These are phyloP conservation scores for Aspergillus sp. DNA, from an alignment of 2,329 filamentous ascomycete species.

Conservation along the genomic window DNA sequence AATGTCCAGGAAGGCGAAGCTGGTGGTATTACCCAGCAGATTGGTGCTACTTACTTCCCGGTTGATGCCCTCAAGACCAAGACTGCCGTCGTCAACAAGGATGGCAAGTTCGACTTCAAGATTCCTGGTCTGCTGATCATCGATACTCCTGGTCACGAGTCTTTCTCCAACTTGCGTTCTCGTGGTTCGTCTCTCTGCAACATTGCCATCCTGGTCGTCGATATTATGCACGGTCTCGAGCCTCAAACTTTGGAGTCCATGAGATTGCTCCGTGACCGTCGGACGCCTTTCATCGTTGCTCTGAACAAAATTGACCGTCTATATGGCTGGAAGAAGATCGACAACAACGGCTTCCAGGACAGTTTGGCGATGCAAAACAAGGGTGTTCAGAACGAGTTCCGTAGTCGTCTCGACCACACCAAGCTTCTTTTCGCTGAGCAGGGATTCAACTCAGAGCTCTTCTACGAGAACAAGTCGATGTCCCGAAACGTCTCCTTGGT, in stretches of 20 bases:
- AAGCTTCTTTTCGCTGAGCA: constrained; percentile 94
- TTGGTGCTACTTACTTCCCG: constrained; percentile 98
- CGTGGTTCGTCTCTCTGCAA: constrained; percentile 97
- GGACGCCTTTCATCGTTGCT: constrained; percentile 96
- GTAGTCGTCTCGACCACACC: constrained; percentile 79
- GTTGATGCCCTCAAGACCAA: constrained; percentile 88
- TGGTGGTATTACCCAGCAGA: constrained; percentile 98
- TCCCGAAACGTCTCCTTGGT: constrained; percentile 89
- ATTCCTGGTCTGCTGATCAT: constrained; percentile 94
- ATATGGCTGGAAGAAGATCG: constrained; percentile 97
- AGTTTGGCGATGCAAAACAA: constrained; percentile 84
- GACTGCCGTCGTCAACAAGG: constrained; percentile 85
- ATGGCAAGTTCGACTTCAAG: constrained; percentile 90
- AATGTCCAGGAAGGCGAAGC: constrained; percentile 99
- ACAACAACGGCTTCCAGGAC: constrained; percentile 97
- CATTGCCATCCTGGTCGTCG: constrained; percentile 96
- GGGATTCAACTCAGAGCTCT: constrained; percentile 95
- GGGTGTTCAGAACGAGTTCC: constrained; percentile 89
- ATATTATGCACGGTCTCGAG: constrained; percentile 99
- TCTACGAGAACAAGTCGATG: constrained; percentile 98
- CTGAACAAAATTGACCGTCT: constrained; percentile 99
- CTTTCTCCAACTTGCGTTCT: constrained; percentile 95
- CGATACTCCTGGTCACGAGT: constrained; percentile 99
- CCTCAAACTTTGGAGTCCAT: constrained; percentile 97
- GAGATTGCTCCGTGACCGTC: constrained; percentile 82